Evolutionary conservation across 2,329 filamentous ascomycete species (phyloP).

Genomic region (Xylaria sp.): DNA sequence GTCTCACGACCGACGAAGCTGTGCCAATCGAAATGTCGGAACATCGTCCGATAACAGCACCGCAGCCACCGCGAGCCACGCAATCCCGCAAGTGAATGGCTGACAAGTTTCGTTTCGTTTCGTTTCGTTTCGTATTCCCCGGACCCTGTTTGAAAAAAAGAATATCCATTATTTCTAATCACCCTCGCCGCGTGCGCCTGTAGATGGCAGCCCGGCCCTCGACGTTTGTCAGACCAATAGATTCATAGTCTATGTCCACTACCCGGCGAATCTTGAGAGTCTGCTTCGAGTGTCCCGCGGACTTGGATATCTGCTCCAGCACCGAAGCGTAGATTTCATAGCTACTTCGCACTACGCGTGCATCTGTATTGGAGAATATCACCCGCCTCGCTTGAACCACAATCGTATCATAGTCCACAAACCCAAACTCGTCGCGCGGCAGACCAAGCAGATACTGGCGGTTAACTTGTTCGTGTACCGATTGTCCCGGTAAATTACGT

Average conservation of each 20-base stretch:
- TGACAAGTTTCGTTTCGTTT: background rate
- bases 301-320: background rate
- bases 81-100: slow-evolving; percentile 10
- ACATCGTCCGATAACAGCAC: slow-evolving; percentile 3
- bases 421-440: slow-evolving; percentile 1
- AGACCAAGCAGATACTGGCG: too few species aligned
- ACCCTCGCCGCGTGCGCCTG: background rate
- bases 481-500: background rate
- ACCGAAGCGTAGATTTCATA: background rate
- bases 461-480: background rate
- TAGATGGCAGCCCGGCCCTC: background rate
- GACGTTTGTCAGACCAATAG: background rate
- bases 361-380: background rate
- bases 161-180: background rate
- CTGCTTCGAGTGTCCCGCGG: too few species aligned
- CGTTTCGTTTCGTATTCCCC: background rate
- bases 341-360: background rate
- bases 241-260: slow-evolving; percentile 14
- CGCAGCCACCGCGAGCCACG: background rate
- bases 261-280: background rate
- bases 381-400: background rate
- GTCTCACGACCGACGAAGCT: slow-evolving; percentile 14
- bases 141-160: background rate
- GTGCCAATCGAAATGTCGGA: slow-evolving; percentile 21
- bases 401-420: background rate